phyloP scores from a whole-genome alignment of 2,329 filamentous ascomycete genomes.

The Zymoseptoria ardabiliae region DNA sequence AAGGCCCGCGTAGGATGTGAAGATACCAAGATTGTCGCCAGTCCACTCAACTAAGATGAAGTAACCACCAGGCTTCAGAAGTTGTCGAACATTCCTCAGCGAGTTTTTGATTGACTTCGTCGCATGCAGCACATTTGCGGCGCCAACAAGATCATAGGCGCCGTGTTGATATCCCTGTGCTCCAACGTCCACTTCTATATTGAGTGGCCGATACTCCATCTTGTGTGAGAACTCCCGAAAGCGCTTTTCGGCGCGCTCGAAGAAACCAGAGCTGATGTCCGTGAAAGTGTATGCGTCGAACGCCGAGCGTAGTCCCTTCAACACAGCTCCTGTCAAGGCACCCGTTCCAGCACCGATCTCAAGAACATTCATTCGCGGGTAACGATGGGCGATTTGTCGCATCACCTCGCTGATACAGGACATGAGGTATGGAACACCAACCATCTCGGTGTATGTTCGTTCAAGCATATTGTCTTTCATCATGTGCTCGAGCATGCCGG shows the following conservation, averaged over 20 bases:
- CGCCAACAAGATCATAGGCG: constrained; percentile 23
- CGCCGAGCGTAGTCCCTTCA: constrained; percentile 25
- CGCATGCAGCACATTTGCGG: constrained; percentile 23
- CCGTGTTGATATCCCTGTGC: constrained; percentile 30
- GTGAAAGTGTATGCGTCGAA: constrained; percentile 42
- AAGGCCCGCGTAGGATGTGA: neutral
- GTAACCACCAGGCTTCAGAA: constrained; percentile 24
- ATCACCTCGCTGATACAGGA: constrained; percentile 7
- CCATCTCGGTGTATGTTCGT: constrained; percentile 26
- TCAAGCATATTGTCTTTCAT: constrained; percentile 5
- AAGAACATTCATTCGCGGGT: constrained; percentile 39
- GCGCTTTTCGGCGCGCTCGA: constrained; percentile 30
- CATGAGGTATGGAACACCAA: neutral
- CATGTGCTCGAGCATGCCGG: constrained; percentile 7
- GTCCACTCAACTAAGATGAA: constrained; percentile 21
- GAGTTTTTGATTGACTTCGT: constrained; percentile 16
- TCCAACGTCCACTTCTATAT: constrained; percentile 28
- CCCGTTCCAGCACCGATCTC: constrained; percentile 43
- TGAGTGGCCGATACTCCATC: constrained; percentile 24
- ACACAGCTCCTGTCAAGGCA: constrained; percentile 33
- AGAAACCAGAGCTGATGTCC: constrained; percentile 38
- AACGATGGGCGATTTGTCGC: constrained; percentile 29
- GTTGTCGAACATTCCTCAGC: constrained; percentile 17
- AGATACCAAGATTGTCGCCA: constrained; percentile 6
- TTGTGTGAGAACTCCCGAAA: constrained; percentile 4